Conservation (phyloP, 768 basidiomycete genomes). For the Russula ochroleuca region DNA sequence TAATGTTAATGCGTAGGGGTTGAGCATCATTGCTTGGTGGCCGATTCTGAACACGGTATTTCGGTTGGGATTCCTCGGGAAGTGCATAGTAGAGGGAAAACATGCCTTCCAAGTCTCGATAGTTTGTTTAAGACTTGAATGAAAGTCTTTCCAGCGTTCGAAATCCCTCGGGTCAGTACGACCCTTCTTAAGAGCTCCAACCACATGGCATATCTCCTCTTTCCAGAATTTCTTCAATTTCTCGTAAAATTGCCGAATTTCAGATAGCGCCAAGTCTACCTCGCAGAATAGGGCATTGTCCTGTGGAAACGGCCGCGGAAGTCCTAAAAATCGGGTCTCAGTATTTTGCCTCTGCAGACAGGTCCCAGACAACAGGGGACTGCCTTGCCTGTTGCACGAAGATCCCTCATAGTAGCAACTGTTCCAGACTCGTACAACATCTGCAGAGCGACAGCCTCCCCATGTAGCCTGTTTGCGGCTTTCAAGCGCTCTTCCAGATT, state of each 20-base stretch:
- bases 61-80: no score
- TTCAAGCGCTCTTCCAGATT: not conserved
- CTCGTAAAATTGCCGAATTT: not conserved
- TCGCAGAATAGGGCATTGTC: not conserved
- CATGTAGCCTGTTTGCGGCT: not conserved
- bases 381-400: not conserved
- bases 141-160: not conserved
- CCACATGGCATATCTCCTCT: not conserved
- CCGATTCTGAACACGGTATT: not conserved
- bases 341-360: no score
- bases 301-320: not conserved
- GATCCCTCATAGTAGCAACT: not conserved
- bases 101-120: no score
- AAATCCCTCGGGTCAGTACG: not conserved
- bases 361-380: not conserved
- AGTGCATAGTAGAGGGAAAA: no score
- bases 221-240: not conserved
- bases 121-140: not conserved
- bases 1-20: not conserved
- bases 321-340: not conserved
- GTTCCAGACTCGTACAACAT: not conserved
- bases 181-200: not conserved
- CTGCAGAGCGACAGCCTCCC: not conserved
- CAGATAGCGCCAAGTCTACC: not conserved
- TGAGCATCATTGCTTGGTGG: not conserved